Evolutionary conservation across 2,329 filamentous ascomycete genomes (phyloP), one percentile per base, ranked within the genome.

Genomic region (Arthroderma uncinatum): DNA sequence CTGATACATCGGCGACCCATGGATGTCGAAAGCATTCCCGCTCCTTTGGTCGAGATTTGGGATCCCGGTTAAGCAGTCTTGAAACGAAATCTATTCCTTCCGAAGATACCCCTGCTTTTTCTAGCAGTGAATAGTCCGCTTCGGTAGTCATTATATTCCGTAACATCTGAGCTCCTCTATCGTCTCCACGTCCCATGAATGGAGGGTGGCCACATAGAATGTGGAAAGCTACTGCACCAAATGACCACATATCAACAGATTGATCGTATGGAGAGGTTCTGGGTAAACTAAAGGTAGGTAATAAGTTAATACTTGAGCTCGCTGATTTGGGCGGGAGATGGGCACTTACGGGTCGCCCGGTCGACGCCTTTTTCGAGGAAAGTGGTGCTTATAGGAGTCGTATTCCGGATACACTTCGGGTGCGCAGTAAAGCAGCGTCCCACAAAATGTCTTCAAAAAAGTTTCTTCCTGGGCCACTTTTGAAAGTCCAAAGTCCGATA

Each of bases 401-500:
- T 87, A 84, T 64, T 94, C 86, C 53, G 87, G 89, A 66, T 97
- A 98, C 1, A 98, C 92, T 67, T 98, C 93, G 0, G 93, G 93
- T 0, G 93, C 93, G 69, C 93, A 97, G 72, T 97, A 98, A 2
- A 98, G 76, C 28, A 98, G 76, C 0, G 93, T 98, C 33, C 94
- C 93, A 68, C 93, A 98, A 66, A 98, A 98, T 0, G 93, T 98
- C 68, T 91, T 89, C 37, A 97, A 76, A 66, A 96, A 96, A 0
- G 92, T 96, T 65, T 95, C 86, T 62, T 89, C 89, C 60, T 90
- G 86, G 48, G 95, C 85, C 70, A 94, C 91, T 69, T 98, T 98
- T 1, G 93, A 97, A 3, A 98, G 75, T 2, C 93, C 93, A 74
- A 98, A 98, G 68, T 98, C 93, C 0, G 93, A 95, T 12, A 98